Conservation (phyloP, 257 asterid species). For the Solanum etuberosum region DNA sequence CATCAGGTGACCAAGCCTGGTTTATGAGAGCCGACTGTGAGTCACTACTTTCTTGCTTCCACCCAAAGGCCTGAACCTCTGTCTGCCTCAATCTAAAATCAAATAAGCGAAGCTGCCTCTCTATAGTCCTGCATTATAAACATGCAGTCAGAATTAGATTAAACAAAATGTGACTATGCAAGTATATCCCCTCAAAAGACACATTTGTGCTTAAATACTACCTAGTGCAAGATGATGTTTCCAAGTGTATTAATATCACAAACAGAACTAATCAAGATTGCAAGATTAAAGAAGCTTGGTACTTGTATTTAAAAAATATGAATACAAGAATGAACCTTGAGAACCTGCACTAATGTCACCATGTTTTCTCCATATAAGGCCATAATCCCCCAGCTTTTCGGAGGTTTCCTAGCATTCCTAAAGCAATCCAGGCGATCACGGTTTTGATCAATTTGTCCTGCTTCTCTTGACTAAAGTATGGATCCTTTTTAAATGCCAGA, state of each 20-base stretch:
- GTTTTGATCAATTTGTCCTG: background rate
- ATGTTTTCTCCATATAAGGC: background rate
- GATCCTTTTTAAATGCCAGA: background rate
- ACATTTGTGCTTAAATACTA: background rate
- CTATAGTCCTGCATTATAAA: slow-evolving; percentile 51
- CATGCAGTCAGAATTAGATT: background rate
- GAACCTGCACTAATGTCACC: background rate
- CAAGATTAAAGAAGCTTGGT: background rate
- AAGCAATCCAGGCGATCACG: background rate
- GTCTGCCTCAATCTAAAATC: slow-evolving; percentile 55
- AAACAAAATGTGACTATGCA: background rate
- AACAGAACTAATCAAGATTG: background rate
- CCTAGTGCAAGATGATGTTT: background rate
- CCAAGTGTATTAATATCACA: background rate
- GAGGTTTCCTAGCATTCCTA: background rate
- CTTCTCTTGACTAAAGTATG: background rate
- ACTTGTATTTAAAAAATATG: background rate
- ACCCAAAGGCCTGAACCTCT: slow-evolving; percentile 75
- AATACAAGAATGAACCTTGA: background rate
- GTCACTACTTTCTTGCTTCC: slow-evolving; percentile 84
- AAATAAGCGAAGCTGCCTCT: slow-evolving; percentile 59
- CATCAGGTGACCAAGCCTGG: slow-evolving; percentile 95
- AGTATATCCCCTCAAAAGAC: background rate
- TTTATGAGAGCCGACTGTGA: slow-evolving; percentile 85
- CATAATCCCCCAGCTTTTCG: background rate